Evolutionary conservation across 2,329 filamentous ascomycete genomes (phyloP).

Genomic region (Magnaporthiopsis poae): DNA sequence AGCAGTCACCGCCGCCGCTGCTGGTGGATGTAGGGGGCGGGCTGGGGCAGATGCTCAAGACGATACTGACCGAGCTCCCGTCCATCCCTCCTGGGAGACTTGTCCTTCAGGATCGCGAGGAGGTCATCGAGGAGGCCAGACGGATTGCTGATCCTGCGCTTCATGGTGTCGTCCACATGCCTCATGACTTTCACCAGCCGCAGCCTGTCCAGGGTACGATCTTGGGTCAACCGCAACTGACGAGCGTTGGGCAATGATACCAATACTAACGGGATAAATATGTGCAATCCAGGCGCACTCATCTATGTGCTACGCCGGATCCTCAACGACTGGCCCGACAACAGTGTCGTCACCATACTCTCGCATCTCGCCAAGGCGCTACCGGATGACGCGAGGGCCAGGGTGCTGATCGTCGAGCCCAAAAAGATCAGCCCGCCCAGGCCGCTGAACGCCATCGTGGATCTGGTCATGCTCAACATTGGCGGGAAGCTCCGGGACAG

Average conservation of each 20-base stretch:
- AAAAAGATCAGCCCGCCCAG: not conserved
- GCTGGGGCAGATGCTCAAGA: constrained; percentile 21
- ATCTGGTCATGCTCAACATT: constrained; percentile 5
- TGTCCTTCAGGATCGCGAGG: constrained; percentile 22
- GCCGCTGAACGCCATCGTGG: constrained; percentile 1
- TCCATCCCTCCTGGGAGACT: constrained; percentile 20
- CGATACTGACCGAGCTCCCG: constrained; percentile 17
- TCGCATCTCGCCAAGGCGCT: constrained; percentile 15
- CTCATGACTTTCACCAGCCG: constrained; percentile 23
- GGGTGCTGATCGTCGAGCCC: constrained; percentile 4
- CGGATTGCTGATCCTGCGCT: constrained; percentile 13
- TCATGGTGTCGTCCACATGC: constrained; percentile 14
- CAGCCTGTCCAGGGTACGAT: constrained; percentile 22
- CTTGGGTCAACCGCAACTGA: not conserved
- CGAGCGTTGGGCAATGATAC: not conserved
- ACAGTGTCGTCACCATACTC: constrained; percentile 15
- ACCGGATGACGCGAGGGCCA: not conserved
- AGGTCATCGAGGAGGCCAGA: constrained; percentile 16
- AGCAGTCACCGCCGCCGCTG: constrained; percentile 13
- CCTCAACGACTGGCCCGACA: constrained; percentile 21
- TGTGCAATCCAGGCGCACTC: constrained; percentile 13
- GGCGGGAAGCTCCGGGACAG: constrained; percentile 4
- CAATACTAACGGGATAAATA: not conserved
- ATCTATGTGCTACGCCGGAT: constrained; percentile 20
- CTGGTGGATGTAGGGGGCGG: constrained; percentile 26